Base-by-base conservation (phyloP, 2,329 filamentous ascomycete genomes). In the Akanthomyces lecanii region DNA sequence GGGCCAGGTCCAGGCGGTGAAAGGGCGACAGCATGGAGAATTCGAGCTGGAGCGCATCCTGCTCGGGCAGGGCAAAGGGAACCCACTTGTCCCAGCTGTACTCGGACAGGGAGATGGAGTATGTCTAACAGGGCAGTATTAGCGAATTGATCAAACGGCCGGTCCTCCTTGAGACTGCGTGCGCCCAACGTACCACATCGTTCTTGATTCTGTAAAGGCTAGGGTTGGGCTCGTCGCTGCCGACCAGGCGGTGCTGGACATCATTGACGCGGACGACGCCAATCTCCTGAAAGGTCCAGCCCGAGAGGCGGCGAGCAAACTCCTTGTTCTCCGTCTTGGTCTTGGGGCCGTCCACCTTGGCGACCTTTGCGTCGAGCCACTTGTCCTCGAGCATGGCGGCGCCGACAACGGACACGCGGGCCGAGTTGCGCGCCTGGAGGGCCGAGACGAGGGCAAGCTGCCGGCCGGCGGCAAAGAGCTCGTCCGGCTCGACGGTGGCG, bases 21-120 rank as follows among this genome's bases (percentile, higher is more conserved):
- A 97, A 98, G 63, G 95, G 94, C 1, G 94, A 97, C 53, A 99
- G 89, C 95, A 98, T 99, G 79, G 88, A 93, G 82, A 98, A 97
- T 77, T 99, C 95, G 66, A 99, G 90, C 77, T 99, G 95, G 40
- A 99, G 74, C 33, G 81, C 82, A 74, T 99, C 95, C 66, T 78
- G 81, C 10, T 82, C 72, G 25, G 91, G 87, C 23, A 90, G 80
- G 47, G 80, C 80, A 78, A 92, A 97, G 52, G 93, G 90, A 6
- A 80, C 77, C 81, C 88, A 96, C 72, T 87, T 84, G 74, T 91
- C 86, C 79, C 86, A 87, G 56, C 78, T 77, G 76, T 92, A 97
- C 76, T 97, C 92, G 30, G 93, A 97, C 61, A 99, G 72, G 67
- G 94, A 93, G 73, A 98, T 94, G 71, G 83, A 85, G 81, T 93